Conservation (phyloP, 768 basidiomycete genomes). For the Lactarius vividus region DNA sequence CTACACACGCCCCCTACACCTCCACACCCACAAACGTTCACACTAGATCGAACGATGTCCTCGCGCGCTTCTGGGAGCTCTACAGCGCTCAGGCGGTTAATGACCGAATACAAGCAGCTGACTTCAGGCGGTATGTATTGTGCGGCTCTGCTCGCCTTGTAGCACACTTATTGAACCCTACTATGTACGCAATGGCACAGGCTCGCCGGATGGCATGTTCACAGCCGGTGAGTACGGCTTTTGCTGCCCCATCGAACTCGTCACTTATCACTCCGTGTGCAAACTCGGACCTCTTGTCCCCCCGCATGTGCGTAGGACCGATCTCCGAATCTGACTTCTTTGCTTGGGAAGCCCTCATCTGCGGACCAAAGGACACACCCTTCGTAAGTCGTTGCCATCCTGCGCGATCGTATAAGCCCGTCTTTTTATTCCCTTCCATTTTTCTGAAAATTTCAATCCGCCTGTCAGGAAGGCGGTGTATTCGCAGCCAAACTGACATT, state of each 20-base stretch:
- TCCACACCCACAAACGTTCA: background rate
- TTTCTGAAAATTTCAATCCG: background rate
- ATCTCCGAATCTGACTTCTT: constrained; percentile 92
- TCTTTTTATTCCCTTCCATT: background rate
- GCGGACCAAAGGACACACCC: constrained; percentile 91
- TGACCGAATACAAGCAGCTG: constrained; percentile 91
- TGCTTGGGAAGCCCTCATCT: constrained; percentile 93
- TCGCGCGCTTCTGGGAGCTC: constrained; percentile 52
- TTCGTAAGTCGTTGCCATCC: constrained; percentile 55
- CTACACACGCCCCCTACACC: background rate
- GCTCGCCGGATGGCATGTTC: constrained; percentile 93
- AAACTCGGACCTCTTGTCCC: background rate
- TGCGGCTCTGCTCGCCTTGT: background rate
- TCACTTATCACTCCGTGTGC: background rate
- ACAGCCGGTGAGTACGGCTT: constrained; percentile 65
- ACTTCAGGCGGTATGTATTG: constrained; percentile 61
- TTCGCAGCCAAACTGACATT: constrained; percentile 92
- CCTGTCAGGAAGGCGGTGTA: constrained; percentile 82
- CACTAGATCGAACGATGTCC: constrained; percentile 40
- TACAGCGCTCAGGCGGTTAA: constrained; percentile 80
- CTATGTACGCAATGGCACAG: constrained; percentile 35
- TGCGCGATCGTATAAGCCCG: background rate
- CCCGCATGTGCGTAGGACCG: constrained; percentile 52
- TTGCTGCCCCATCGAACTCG: background rate
- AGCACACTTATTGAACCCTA: constrained; percentile 7